Evolutionary conservation across 208 protist genomes (phyloP).

Genomic region (Trichomonas gallinae): DNA sequence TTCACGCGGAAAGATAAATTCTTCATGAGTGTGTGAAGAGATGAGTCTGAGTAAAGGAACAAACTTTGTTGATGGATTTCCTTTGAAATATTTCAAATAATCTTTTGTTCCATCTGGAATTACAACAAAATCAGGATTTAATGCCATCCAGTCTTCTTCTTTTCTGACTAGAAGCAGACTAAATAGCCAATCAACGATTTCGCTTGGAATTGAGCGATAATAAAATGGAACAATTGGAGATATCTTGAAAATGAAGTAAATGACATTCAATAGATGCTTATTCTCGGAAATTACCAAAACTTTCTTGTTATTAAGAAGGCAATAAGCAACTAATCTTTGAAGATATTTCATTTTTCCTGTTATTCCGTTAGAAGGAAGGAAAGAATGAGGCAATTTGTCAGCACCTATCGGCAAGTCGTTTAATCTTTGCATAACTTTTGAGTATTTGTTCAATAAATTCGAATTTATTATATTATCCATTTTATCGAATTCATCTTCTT

Average conservation of each 20-base stretch:
- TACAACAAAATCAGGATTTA: neutral
- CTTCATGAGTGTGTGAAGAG: neutral
- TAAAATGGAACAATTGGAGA: neutral
- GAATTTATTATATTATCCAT: neutral
- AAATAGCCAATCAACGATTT: neutral
- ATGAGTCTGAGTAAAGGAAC: neutral
- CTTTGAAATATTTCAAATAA: neutral
- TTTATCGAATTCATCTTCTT: neutral
- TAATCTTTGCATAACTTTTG: neutral
- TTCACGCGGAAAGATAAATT: neutral
- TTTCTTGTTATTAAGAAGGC: neutral
- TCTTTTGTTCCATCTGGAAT: neutral
- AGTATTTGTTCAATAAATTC: neutral
- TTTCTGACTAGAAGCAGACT: neutral
- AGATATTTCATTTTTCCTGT: neutral
- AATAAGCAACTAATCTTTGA: neutral
- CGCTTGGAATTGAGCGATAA: neutral
- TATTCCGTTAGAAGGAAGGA: neutral
- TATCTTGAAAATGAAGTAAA: neutral
- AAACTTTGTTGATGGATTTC: neutral
- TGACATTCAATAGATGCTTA: neutral
- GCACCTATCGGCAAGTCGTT: neutral
- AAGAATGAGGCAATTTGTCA: neutral
- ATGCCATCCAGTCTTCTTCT: neutral
- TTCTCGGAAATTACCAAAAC: neutral